Evolutionary conservation across 495 filamentous ascomycete species (phyloP), one percentile per base, ranked within the genome.

Genomic region (Talaromyces borbonicus): DNA sequence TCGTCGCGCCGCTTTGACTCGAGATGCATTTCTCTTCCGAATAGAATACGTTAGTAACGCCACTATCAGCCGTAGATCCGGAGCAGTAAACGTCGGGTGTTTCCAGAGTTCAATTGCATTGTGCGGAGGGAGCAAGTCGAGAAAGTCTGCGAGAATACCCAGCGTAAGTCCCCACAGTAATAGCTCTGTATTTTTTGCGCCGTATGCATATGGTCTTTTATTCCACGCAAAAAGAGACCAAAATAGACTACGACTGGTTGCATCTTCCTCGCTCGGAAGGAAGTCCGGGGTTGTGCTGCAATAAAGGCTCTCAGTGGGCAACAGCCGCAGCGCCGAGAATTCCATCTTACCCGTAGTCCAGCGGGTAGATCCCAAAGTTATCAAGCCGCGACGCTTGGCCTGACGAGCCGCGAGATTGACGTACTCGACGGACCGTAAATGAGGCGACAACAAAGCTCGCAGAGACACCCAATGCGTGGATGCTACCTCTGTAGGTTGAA

Each of bases 401-500:
- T 83, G 72, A 3, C 83, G 79, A 49, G 78, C 73, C 3, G 80
- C 77, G 45, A 86, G 75, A 56, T 87, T 80, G 40, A 80, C 77
- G 56, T 72, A 71, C 57, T 80, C 76, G 31, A 74, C 66, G 0
- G 80, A 85, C n/a, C 83, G 71, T 12, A 74, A 60, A 1, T 63
- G 65, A 4, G 84, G 76, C 1, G 80, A 75, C 20, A 85, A 62
- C 3, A 90, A 73, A 20, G 75, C 73, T 44, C 75, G 68, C 1
- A 88, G 59, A 6, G 85, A 75, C 16, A 90, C 81, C 85, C 85
- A 90, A 59, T 90, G 85, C 4, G 75, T 78, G 1, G 83, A 82
- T 24, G 77, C 79, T 7, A 87, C 81, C 63, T 90, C 85, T 3
- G 78, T 73, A 1, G 83, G 81, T 53, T 88, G 83, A 18, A 88